phyloP scores from a whole-genome alignment of 768 basidiomycete genomes.

The Termitomyces sp. region DNA sequence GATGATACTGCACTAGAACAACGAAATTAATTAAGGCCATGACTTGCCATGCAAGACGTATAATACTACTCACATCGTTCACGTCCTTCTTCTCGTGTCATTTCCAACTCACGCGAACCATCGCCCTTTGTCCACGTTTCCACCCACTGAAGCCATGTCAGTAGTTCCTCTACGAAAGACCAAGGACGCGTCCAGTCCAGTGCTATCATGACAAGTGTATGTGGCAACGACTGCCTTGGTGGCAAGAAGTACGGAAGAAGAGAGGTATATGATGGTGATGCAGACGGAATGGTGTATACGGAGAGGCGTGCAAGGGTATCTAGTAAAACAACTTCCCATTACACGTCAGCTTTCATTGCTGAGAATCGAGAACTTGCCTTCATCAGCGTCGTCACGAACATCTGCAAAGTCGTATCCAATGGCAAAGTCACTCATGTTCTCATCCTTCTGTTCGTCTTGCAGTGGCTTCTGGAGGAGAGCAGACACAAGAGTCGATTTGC shows the following conservation, averaged over 20 bases:
- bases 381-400: conserved; percentile 88
- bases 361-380: conserved; percentile 54
- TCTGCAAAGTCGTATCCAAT: conserved; percentile 93
- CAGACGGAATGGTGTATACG: conserved; percentile 86
- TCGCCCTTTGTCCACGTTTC: conserved; percentile 78
- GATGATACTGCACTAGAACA: conserved; percentile 72
- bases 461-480: conserved; percentile 67
- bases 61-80: conserved; percentile 65
- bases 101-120: conserved; percentile 64
- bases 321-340: conserved; percentile 23
- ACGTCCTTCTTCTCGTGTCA: conserved; percentile 73
- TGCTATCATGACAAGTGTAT: conserved; percentile 78
- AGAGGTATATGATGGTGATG: conserved; percentile 63
- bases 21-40: conserved; percentile 7
- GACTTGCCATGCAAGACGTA: neutral
- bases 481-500: conserved; percentile 73
- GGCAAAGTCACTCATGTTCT: conserved; percentile 70
- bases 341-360: neutral
- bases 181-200: conserved; percentile 97
- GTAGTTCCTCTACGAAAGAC: conserved; percentile 82
- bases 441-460: conserved; percentile 54
- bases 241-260: conserved; percentile 79
- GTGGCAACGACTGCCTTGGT: conserved; percentile 59
- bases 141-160: conserved; percentile 84
- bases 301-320: conserved; percentile 89